Base-by-base conservation (phyloP, 2,329 filamentous ascomycete genomes). In the Passalora sequoiae region DNA sequence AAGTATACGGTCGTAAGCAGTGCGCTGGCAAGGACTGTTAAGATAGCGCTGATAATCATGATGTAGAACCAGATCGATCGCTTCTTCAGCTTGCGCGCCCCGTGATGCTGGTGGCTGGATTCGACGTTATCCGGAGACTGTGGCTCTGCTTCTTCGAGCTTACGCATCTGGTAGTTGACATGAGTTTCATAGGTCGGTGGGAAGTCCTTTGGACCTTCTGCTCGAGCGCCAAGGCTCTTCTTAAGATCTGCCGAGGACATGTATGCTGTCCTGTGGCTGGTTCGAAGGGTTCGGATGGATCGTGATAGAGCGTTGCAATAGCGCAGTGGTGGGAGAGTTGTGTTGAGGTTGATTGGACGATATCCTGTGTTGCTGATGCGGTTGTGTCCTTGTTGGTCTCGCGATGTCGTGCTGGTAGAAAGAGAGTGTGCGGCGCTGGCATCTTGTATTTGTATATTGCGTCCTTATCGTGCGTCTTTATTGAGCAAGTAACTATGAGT, bases 91-190 rank as follows among this genome's bases (percentile, higher is more conserved):
- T 43, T 43, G 15, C 40, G 40, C 19, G 17, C 19, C 12, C 17
- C 17, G 19, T 38, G 38, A 17, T 29, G 27, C n/a, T 15, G 9
- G 27, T 46, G 28, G 16, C 42, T 10, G 19, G 39, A 27, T 17
- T 44, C 36, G 19, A 47, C 19, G 20, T 31, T 5, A 15, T 17
- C 24, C 24, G 22, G 6, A 27, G 19, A 12, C 9, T 41, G 44
- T 22, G 36, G 30, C 15, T 39, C 31, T 12, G 36, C 33, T 4
- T 40, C 21, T 20, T 16, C 30, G 31, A 47, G 39, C 21, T 22
- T 33, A 16, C 40, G 47, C 27, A 50, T 32, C 30, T 50, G 31
- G 25, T 29, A 19, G 38, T 50, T 50, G 47, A 50, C 43, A n/a
- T 44, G 40, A 31, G 38, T 28, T 28, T 50, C 47, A 31, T 50